Conservation (phyloP, 768 basidiomycete species). For the Russula earlei region DNA sequence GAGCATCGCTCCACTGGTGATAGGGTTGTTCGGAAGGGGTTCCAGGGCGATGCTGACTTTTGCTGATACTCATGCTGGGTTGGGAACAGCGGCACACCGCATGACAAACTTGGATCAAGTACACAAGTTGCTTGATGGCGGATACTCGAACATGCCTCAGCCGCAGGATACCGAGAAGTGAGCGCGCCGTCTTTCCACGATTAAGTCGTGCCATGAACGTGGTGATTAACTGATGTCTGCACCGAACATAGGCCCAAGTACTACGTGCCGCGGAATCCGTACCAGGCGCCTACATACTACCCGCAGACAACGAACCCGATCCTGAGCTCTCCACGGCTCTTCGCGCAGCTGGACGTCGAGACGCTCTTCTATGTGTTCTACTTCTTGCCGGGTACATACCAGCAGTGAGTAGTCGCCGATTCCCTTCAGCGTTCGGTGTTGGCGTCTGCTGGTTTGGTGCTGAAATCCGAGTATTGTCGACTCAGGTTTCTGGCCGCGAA, state of each 20-base stretch:
- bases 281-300: slow-evolving; percentile 87
- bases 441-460: too few species aligned
- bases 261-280: slow-evolving; percentile 90
- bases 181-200: slow-evolving; percentile 11
- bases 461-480: neutral
- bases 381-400: slow-evolving; percentile 94
- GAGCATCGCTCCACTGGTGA: slow-evolving; percentile 13
- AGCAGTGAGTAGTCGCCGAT: slow-evolving; percentile 56
- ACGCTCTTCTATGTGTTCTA: slow-evolving; percentile 99
- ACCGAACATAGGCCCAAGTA: slow-evolving; percentile 74
- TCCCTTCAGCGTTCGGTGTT: neutral
- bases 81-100: slow-evolving; percentile 58
- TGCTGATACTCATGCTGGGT: slow-evolving; percentile 22
- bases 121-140: slow-evolving; percentile 88
- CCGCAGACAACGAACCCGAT: slow-evolving; percentile 80
- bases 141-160: slow-evolving; percentile 80
- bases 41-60: neutral
- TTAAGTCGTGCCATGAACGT: neutral
- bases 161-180: slow-evolving; percentile 95
- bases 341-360: slow-evolving; percentile 89
- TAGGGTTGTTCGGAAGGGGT: neutral
- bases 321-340: slow-evolving; percentile 74
- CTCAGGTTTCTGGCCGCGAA: slow-evolving; percentile 87
- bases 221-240: slow-evolving; percentile 5
- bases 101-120: slow-evolving; percentile 85